Evolutionary conservation across 345 rosid genomes (phyloP).

Genomic region (Bretschneidera sinensis): DNA sequence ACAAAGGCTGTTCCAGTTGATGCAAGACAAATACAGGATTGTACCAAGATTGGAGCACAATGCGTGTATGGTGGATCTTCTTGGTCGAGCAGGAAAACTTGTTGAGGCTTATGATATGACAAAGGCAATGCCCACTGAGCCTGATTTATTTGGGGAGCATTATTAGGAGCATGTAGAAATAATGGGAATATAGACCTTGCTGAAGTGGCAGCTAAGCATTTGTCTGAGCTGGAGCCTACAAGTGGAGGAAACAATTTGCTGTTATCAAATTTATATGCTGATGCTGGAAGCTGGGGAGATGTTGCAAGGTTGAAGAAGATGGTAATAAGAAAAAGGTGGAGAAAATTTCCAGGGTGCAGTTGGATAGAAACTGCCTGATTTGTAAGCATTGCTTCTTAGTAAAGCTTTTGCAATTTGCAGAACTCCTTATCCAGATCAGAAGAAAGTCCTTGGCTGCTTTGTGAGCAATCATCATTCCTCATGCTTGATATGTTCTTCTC

Average conservation of each 20-base stretch:
- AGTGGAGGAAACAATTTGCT: slow-evolving; percentile 54
- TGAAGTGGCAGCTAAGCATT: slow-evolving; percentile 52
- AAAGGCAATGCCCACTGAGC: slow-evolving; percentile 51
- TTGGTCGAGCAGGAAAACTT: slow-evolving; percentile 71
- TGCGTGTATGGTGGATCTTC: slow-evolving; percentile 80
- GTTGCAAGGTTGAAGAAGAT: slow-evolving; percentile 48
- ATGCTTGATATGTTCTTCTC: no score
- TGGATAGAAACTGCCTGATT: slow-evolving; percentile 49
- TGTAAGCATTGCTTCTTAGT: no score
- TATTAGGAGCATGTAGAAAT: slow-evolving; percentile 77
- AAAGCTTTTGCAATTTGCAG: no score
- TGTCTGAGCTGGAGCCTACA: slow-evolving; percentile 66
- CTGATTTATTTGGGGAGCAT: slow-evolving; percentile 94
- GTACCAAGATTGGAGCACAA: slow-evolving; percentile 72
- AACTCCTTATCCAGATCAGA: no score
- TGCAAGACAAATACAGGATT: slow-evolving; percentile 63
- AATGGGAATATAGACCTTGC: slow-evolving; percentile 69
- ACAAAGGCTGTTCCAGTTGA: slow-evolving; percentile 45
- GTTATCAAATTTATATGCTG: slow-evolving; percentile 54
- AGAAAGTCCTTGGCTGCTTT: no score
- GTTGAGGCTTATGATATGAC: slow-evolving; percentile 56
- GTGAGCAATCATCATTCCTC: no score
- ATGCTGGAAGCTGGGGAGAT: slow-evolving; percentile 54
- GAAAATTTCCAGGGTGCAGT: slow-evolving; percentile 55
- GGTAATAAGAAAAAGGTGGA: slow-evolving; percentile 38